These are phyloP conservation scores for Durio zibethinus DNA, from an alignment of 345 rosid species.

Conservation along the genomic window DNA sequence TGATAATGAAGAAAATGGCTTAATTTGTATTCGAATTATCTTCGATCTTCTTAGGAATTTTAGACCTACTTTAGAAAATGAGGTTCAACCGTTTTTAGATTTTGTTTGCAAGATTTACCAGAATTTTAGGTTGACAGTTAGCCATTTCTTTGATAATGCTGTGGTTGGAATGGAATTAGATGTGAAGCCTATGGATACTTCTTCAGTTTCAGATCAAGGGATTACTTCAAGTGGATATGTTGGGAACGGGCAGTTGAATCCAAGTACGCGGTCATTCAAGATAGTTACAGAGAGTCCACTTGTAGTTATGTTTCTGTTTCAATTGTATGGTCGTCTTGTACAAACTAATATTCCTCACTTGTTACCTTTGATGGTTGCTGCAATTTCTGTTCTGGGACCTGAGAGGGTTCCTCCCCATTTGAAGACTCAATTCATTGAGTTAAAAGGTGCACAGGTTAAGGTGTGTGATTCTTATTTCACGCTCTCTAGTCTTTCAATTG, in stretches of 20 bases:
- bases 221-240: constrained; percentile 41
- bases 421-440: constrained; percentile 83
- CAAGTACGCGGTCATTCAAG: constrained; percentile 91
- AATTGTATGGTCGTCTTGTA: constrained; percentile 85
- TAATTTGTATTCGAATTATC: constrained; percentile 90
- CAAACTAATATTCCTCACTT: constrained; percentile 92
- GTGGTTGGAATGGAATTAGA: constrained; percentile 56
- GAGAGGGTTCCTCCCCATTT: constrained; percentile 84
- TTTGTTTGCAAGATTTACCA: constrained; percentile 95
- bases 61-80: constrained; percentile 85
- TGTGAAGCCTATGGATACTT: constrained; percentile 75
- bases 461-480: constrained; percentile 35
- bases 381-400: constrained; percentile 95
- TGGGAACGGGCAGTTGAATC: constrained; percentile 81
- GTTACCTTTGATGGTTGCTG: constrained; percentile 94
- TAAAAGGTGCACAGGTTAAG: constrained; percentile 99
- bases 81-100: constrained; percentile 94
- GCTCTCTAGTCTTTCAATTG: neutral
- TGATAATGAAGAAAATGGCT: constrained; percentile 94
- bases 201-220: constrained; percentile 55
- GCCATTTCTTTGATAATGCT: constrained; percentile 79
- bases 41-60: constrained; percentile 93
- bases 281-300: constrained; percentile 97
- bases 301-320: constrained; percentile 98
- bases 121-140: constrained; percentile 73